These are phyloP conservation scores for Saccharomycopsis schoenii DNA, from an alignment of 805 yeast species.

Conservation along the genomic window DNA sequence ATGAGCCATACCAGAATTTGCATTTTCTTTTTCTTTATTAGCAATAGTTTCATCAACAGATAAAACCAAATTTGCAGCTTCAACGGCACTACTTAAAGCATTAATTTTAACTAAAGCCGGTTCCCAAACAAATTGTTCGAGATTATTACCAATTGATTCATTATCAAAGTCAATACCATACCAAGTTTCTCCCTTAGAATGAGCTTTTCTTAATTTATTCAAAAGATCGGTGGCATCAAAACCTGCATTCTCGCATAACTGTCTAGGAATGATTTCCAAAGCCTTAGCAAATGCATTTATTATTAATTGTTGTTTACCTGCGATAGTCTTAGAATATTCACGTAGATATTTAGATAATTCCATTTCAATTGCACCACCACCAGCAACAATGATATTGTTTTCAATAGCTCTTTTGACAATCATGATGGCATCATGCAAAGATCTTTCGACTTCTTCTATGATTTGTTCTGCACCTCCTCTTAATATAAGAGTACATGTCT, in stretches of 20 bases:
- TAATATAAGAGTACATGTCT: slow-evolving; percentile 84
- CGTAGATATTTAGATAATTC: slow-evolving; percentile 83
- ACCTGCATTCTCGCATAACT: slow-evolving; percentile 98
- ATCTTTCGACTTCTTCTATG: slow-evolving; percentile 94
- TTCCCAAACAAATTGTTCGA: slow-evolving; percentile 90
- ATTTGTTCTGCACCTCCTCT: slow-evolving; percentile 99
- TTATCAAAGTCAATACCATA: slow-evolving; percentile 85
- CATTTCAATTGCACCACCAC: slow-evolving; percentile 99
- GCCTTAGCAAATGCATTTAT: slow-evolving; percentile 92
- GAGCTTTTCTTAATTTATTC: slow-evolving; percentile 84
- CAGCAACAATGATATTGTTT: slow-evolving; percentile 84
- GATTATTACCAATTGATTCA: slow-evolving; percentile 75
- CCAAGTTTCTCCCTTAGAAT: slow-evolving; percentile 88
- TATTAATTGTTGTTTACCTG: slow-evolving; percentile 93
- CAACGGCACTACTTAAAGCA: slow-evolving; percentile 93
- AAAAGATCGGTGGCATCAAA: slow-evolving; percentile 93
- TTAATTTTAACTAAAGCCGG: slow-evolving; percentile 90
- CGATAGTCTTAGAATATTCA: slow-evolving; percentile 75
- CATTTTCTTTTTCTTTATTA: slow-evolving; percentile 53
- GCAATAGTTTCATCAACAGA: slow-evolving; percentile 94
- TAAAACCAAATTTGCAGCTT: slow-evolving; percentile 86
- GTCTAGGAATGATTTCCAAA: slow-evolving; percentile 92
- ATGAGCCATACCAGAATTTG: slow-evolving; percentile 39
- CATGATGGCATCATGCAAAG: slow-evolving; percentile 97
- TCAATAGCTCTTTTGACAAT: slow-evolving; percentile 91